These are phyloP conservation scores for Rhizopogon parksii DNA, from an alignment of 1,284 basidiomycete species.

Conservation along the genomic window DNA sequence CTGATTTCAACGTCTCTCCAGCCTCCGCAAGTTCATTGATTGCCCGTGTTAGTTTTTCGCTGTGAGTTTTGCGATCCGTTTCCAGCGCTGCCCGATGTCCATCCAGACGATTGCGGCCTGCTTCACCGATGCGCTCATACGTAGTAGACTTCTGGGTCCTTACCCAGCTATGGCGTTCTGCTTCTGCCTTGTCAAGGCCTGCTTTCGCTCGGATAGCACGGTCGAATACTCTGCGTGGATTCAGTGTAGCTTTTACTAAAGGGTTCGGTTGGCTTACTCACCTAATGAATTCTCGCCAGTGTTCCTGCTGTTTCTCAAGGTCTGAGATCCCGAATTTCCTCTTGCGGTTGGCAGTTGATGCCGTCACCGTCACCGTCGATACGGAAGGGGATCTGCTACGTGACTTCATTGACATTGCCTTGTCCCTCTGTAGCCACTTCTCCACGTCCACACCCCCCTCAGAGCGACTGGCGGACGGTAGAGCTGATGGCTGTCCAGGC, in stretches of 20 bases:
- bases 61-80: constrained; percentile 17
- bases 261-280: constrained; percentile 10
- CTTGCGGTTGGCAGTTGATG: constrained; percentile 11
- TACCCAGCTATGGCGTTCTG: constrained; percentile 24
- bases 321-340: constrained; percentile 18
- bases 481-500: neutral
- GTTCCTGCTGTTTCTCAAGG: constrained; percentile 18
- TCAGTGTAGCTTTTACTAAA: neutral
- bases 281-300: constrained; percentile 27
- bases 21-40: constrained; percentile 19
- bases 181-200: constrained; percentile 23
- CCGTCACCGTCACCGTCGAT: neutral
- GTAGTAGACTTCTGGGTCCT: constrained; percentile 25
- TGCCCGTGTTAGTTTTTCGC: constrained; percentile 22
- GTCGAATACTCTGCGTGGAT: constrained; percentile 20
- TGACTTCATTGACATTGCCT: neutral
- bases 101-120: constrained; percentile 24
- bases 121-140: constrained; percentile 26
- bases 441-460: neutral
- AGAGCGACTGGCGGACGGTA: neutral
- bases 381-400: constrained; percentile 1
- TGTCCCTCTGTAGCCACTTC: neutral
- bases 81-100: constrained; percentile 24
- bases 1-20: constrained; percentile 19
- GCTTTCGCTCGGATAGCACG: constrained; percentile 24